Percentiles rank a stretch among this genome's conserved stretches.
phyloP scores from a whole-genome alignment of 2,329 filamentous ascomycete genomes.

The Dothiorella sarmentorum region DNA sequence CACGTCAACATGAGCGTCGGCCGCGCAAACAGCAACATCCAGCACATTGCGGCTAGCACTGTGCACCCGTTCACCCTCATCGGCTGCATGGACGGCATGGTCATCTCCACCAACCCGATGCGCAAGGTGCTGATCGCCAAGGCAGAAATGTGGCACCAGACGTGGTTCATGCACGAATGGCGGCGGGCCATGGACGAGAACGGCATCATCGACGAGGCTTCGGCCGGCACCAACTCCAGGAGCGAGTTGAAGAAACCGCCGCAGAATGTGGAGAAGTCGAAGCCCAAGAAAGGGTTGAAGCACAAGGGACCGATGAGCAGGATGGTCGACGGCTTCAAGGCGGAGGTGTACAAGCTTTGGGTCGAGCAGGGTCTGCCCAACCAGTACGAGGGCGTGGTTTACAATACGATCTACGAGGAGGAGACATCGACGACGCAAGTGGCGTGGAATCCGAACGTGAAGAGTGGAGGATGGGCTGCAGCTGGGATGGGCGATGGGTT shows the following conservation, averaged over 20 bases:
- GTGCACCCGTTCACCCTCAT: conserved; percentile 55
- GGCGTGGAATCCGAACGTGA: conserved; percentile 51
- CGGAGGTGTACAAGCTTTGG: conserved; percentile 27
- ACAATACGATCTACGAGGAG: conserved; percentile 45
- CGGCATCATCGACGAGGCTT: background rate
- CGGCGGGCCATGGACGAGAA: conserved; percentile 23
- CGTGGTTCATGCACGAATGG: conserved; percentile 60
- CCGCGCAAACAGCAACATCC: conserved; percentile 36
- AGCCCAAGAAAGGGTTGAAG: background rate
- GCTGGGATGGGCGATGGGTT: conserved; percentile 49
- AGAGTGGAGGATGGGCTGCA: conserved; percentile 49
- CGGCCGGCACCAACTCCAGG: background rate
- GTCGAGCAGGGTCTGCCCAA: conserved; percentile 21
- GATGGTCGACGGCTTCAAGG: conserved; percentile 43
- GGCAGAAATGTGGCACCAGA: conserved; percentile 51
- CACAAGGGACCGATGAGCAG: conserved; percentile 29
- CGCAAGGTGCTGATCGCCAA: conserved; percentile 50
- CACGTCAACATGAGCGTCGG: conserved; percentile 44
- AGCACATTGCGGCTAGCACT: conserved; percentile 47
- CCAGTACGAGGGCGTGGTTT: conserved; percentile 30
- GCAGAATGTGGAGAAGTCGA: background rate
- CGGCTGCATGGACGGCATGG: conserved; percentile 51
- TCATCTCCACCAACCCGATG: conserved; percentile 51
- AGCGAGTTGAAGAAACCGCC: background rate
- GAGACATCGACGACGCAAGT: conserved; percentile 43